phyloP scores from a whole-genome alignment of 768 basidiomycete genomes.

The Amanita thiersii region DNA sequence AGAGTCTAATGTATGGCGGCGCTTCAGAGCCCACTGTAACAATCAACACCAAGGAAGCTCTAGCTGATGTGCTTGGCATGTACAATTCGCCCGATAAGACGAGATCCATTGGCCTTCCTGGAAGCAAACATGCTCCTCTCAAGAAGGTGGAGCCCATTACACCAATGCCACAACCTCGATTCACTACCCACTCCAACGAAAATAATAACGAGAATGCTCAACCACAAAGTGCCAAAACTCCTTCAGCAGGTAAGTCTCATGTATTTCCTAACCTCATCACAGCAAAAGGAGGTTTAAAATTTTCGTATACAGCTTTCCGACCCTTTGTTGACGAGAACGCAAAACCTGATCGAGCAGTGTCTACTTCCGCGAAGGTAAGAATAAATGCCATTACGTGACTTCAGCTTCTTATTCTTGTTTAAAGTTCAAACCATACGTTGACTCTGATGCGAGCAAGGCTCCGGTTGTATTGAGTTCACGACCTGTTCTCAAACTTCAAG shows the following conservation, averaged over 20 bases:
- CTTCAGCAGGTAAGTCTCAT: slow-evolving; percentile 22
- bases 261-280: too few species aligned
- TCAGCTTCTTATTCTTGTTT: not conserved
- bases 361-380: slow-evolving; percentile 29
- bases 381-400: not conserved
- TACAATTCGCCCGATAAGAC: slow-evolving; percentile 89
- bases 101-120: slow-evolving; percentile 40
- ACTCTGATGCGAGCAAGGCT: slow-evolving; percentile 40
- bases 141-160: slow-evolving; percentile 58
- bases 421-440: slow-evolving; percentile 64
- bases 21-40: slow-evolving; percentile 80
- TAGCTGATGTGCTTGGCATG: slow-evolving; percentile 92
- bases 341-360: slow-evolving; percentile 35
- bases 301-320: slow-evolving; percentile 39
- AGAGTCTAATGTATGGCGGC: slow-evolving; percentile 31
- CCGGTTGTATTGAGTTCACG: slow-evolving; percentile 28
- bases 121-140: slow-evolving; percentile 69
- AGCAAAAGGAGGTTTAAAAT: slow-evolving; percentile 15
- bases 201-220: slow-evolving; percentile 29
- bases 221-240: slow-evolving; percentile 29
- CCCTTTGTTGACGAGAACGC: slow-evolving; percentile 65
- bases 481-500: slow-evolving; percentile 44
- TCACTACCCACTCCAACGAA: slow-evolving; percentile 14
- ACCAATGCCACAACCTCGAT: slow-evolving; percentile 27
- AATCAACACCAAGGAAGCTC: slow-evolving; percentile 93